A percentile compares a stretch with the other conserved stretches of the same genome.
Conservation (phyloP, 192 early-diverging fungal species). For the Coemansia reversa region DNA sequence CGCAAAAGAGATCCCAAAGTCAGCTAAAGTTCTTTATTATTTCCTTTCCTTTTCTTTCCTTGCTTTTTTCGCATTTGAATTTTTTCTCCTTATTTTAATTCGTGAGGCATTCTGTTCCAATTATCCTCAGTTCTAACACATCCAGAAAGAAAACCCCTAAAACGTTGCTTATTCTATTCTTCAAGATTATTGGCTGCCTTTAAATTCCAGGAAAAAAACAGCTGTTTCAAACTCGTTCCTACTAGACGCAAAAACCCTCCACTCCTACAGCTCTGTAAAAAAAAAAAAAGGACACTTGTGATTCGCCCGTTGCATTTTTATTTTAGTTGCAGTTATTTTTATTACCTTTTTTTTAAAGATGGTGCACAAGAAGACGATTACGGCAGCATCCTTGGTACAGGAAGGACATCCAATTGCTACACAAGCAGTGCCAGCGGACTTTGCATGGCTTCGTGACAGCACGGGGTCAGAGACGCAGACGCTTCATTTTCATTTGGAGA, state of each 20-base stretch:
- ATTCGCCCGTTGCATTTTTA: slow-evolving; percentile 2
- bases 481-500: slow-evolving; percentile 73
- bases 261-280: neutral
- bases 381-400: slow-evolving; percentile 49
- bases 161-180: neutral
- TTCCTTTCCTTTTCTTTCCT: slow-evolving; percentile 5
- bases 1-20: neutral
- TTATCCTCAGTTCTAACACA: neutral
- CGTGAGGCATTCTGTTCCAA: neutral
- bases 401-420: slow-evolving; percentile 53
- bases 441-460: slow-evolving; percentile 69
- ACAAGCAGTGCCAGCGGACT: slow-evolving; percentile 59
- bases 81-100: neutral
- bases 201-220: neutral
- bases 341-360: slow-evolving; percentile 25
- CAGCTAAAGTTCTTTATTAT: neutral
- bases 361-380: slow-evolving; percentile 50
- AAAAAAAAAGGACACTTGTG: neutral
- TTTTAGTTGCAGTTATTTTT: neutral
- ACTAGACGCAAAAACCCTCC: neutral
- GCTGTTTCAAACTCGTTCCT: neutral
- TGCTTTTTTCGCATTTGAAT: neutral
- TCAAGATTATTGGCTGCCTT: neutral
- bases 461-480: slow-evolving; percentile 88
- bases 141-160: neutral